Base-by-base conservation (phyloP, 108 stramenopile genomes). In the Cyclotella cryptica region DNA sequence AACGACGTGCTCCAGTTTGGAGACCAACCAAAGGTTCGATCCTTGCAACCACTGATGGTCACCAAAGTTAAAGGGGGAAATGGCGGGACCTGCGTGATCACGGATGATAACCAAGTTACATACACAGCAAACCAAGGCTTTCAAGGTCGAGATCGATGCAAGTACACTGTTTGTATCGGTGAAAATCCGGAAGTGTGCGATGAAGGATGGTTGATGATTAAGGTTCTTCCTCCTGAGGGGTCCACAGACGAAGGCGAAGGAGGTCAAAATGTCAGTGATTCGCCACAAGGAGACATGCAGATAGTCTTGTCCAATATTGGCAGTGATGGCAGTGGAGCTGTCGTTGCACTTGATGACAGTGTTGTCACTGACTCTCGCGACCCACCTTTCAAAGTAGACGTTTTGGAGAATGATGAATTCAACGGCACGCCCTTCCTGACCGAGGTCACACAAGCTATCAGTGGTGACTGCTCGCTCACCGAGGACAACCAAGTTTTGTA, bases 401-500 rank as follows among this genome's bases (percentile, higher is more conserved):
- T 74, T 13, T 35, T 80, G 51, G 63, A 72, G 43, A 74, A 80
- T 30, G 72, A 80, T 42, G 72, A 80, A 69, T 26, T 54, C 27
- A 29, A 0, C 3, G 72, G 72, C 28, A 54, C 47, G 0, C 68
- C 72, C 17, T 42, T 41, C 42, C 28, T 80, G 27, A 63, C 43
- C 4, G 47, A 68, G 4, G 45, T 62, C 19, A 69, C 19, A 9
- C 17, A 51, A 3, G 58, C 79, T 15, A 59, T 6, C 30, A 72
- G 71, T 62, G 79, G 79, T 11, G 21, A 67, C 14, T 80, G 79
- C 29, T 28, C 72, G 24, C 46, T 72, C 52, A 68, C 61, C 0
- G 60, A 62, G 18, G 67, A 73, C 59, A 73, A 80, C 27, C 58
- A 80, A 35, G 66, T 80, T 17, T 22, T 72, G 52, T 80, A 72